These are phyloP conservation scores for Butyriboletus loyo DNA, from an alignment of 768 basidiomycete species.

Conservation along the genomic window DNA sequence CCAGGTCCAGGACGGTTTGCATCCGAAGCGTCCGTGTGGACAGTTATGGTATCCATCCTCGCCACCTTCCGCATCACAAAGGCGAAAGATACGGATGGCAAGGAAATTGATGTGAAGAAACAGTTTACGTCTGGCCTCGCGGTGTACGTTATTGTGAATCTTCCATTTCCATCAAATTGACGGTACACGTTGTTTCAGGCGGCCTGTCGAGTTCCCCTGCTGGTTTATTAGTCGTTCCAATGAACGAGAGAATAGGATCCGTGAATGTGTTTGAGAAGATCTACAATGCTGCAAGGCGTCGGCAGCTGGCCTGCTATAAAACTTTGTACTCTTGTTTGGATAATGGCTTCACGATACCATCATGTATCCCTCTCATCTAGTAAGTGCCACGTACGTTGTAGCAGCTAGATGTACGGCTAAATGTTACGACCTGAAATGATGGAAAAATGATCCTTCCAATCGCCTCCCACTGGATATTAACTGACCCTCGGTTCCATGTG, in stretches of 20 bases:
- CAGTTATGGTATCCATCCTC: conserved; percentile 21
- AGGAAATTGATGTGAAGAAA: conserved; percentile 20
- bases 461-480: too few relatives aligned
- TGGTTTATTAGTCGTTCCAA: conserved; percentile 18
- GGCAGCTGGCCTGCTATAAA: background rate
- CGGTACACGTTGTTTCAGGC: conserved; percentile 1
- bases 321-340: background rate
- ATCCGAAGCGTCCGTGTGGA: conserved; percentile 23
- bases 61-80: conserved; percentile 20
- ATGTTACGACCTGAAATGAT: background rate
- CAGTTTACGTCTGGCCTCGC: conserved; percentile 24
- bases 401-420: conserved; percentile 8
- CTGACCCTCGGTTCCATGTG: too few relatives aligned
- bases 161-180: background rate
- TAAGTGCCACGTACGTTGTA: conserved; percentile 2
- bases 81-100: conserved; percentile 20
- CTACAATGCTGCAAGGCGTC: too few relatives aligned
- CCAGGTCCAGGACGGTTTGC: conserved; percentile 23
- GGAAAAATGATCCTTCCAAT: too few relatives aligned
- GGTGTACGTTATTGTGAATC: conserved; percentile 6
- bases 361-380: background rate
- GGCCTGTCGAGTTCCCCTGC: conserved; percentile 24
- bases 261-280: background rate
- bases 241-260: conserved; percentile 4
- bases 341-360: background rate